phyloP scores from a whole-genome alignment of 352 stramenopile genomes.

The Blastocystis sp. region DNA sequence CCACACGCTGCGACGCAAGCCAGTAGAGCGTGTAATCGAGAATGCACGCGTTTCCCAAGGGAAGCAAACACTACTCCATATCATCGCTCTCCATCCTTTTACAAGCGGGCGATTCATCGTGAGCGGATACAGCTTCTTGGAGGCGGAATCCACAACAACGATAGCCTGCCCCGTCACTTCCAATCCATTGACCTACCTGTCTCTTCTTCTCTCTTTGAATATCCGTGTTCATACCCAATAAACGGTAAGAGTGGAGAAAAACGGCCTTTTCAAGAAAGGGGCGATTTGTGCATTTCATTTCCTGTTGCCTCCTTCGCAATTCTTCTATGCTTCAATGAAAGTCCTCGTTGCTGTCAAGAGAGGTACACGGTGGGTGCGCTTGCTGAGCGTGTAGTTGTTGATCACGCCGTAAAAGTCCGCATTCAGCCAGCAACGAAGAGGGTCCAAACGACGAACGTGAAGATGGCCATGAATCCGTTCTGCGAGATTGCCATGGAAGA shows the following conservation, averaged over 20 bases:
- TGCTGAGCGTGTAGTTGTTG: conserved; percentile 73
- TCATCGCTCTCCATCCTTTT: neutral
- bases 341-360: conserved; percentile 94
- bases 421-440: conserved; percentile 78
- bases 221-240: conserved; percentile 7
- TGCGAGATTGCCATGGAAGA: conserved; percentile 97
- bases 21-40: conserved; percentile 65
- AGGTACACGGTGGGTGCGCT: conserved; percentile 74
- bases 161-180: neutral
- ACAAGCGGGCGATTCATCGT: conserved; percentile 37
- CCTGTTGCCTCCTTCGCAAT: neutral
- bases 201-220: conserved; percentile 44
- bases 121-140: conserved; percentile 11
- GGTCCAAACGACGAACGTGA: conserved; percentile 96
- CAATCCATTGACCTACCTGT: conserved; percentile 2
- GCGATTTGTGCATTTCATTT: no score
- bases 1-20: conserved; percentile 36
- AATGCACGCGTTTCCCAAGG: conserved; percentile 43
- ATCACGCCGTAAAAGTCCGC: conserved; percentile 96
- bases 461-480: conserved; percentile 99
- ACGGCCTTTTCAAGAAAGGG: no score
- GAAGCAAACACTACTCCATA: conserved; percentile 49
- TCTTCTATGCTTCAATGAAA: conserved; percentile 74
- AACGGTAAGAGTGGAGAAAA: neutral
- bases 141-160: conserved; percentile 42